Evolutionary conservation across 306 rosid genomes (phyloP), one percentile per base, ranked within the genome.

Genomic region (Pyrus pyrifolia): DNA sequence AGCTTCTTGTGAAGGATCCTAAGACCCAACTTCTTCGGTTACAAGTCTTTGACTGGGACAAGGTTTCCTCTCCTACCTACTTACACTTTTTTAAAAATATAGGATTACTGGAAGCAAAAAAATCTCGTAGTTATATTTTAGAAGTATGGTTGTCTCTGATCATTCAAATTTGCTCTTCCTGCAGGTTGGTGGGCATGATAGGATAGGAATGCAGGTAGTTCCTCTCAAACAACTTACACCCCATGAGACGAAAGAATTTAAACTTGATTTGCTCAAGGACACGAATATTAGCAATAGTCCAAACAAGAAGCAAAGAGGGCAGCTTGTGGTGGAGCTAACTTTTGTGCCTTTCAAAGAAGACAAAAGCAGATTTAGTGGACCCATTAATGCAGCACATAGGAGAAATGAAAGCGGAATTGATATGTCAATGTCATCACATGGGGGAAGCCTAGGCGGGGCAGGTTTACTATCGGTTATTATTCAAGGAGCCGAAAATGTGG

Each of bases 11-110:
- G 68, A 91, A 83, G 86, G 96, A 92, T 35, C 99, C 97, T 14
- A 67, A 78, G 58, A 79, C 96, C 73, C 99, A 96, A 87, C 85
- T 85, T 79, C 93, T 96, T 76, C 90, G 77, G 45, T 77, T 92
- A 79, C 91, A 92, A 87, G 97, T 95, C 79, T 90, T 60, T 70
- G 99, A 95, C 71, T 95, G 99, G 97, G 99, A 95, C 84, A 87
- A 95, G 97, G 98, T 93, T 76, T 76, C 72, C n/a, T 65, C 75
- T 62, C 31, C 53, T 78, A 31, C 75, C 40, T 63, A 60, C 30
- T 71, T 17, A 25, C 3, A 72, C 31, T 4, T 14, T 14, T 62
- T 63, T 71, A n/a, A 27, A 61, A 61, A 12, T 5, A 17, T 18
- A 2, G 3, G 55, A 51, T 14, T 14, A 18, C 33, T 31, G 42